A percentile compares a stretch with the other conserved stretches of the same genome.
These are phyloP conservation scores for Amylostereum areolatum DNA, from an alignment of 1,284 basidiomycete genomes.

Conservation along the genomic window DNA sequence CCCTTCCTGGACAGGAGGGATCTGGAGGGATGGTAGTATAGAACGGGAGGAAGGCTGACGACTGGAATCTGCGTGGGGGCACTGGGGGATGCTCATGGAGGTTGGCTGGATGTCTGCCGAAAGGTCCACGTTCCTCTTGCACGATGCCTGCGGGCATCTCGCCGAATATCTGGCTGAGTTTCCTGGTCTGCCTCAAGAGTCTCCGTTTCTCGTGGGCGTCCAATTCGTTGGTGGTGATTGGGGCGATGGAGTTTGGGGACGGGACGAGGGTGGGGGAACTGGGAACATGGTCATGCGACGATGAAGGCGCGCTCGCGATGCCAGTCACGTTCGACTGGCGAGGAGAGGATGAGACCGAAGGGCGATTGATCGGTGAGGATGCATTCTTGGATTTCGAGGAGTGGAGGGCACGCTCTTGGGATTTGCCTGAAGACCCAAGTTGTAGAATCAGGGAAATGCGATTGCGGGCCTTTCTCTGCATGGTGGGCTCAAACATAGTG, in stretches of 20 bases:
- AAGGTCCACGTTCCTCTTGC: not conserved
- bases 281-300: conserved; percentile 7
- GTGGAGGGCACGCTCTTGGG: not conserved
- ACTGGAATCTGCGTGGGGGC: too few relatives aligned
- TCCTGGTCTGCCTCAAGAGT: conserved; percentile 35
- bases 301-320: not conserved
- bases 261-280: conserved; percentile 11
- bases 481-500: not conserved
- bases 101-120: not conserved
- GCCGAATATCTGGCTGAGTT: conserved; percentile 37
- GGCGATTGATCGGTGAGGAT: not conserved
- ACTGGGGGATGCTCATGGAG: not conserved
- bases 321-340: not conserved
- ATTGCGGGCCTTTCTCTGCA: conserved; percentile 16
- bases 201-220: conserved; percentile 30
- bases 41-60: too few relatives aligned
- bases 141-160: conserved; percentile 23
- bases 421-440: conserved; percentile 10
- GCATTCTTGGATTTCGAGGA: conserved; percentile 1
- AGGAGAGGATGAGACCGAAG: not conserved
- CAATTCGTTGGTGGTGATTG: conserved; percentile 27
- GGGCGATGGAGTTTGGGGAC: conserved; percentile 17
- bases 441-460: conserved; percentile 24
- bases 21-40: too few relatives aligned
- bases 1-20: too few relatives aligned